phyloP scores from a whole-genome alignment of 1,284 basidiomycete species.

The Singerocomus inundabilis region DNA sequence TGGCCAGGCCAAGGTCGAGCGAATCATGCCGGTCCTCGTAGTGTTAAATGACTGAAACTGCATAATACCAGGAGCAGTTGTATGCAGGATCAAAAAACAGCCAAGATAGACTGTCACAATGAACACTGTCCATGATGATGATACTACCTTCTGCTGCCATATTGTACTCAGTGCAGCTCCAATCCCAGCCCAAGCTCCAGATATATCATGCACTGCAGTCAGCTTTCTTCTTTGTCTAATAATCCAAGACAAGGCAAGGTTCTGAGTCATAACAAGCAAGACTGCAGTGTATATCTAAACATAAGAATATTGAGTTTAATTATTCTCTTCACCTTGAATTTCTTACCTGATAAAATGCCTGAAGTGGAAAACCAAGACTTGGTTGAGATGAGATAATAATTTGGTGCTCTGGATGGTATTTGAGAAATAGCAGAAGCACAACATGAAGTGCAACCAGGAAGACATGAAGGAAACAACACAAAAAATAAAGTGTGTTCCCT shows the following conservation, averaged over 20 bases:
- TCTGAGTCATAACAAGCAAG: background rate
- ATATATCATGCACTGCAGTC: background rate
- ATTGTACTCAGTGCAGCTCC: background rate
- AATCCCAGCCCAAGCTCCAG: background rate
- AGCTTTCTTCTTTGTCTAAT: background rate
- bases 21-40: background rate
- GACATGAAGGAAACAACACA: background rate
- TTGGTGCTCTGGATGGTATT: background rate
- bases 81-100: background rate
- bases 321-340: too few species aligned
- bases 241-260: background rate
- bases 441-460: background rate
- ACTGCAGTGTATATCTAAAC: background rate
- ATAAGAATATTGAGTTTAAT: background rate
- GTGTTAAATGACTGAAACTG: background rate
- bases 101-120: background rate
- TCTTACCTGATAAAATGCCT: background rate
- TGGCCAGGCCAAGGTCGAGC: background rate
- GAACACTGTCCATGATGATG: background rate
- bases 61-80: background rate
- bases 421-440: background rate
- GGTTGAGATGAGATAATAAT: background rate
- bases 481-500: background rate
- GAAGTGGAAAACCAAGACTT: background rate
- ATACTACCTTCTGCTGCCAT: background rate